These are phyloP conservation scores for Psilocybe azurescens DNA, from an alignment of 768 basidiomycete genomes.

Conservation along the genomic window DNA sequence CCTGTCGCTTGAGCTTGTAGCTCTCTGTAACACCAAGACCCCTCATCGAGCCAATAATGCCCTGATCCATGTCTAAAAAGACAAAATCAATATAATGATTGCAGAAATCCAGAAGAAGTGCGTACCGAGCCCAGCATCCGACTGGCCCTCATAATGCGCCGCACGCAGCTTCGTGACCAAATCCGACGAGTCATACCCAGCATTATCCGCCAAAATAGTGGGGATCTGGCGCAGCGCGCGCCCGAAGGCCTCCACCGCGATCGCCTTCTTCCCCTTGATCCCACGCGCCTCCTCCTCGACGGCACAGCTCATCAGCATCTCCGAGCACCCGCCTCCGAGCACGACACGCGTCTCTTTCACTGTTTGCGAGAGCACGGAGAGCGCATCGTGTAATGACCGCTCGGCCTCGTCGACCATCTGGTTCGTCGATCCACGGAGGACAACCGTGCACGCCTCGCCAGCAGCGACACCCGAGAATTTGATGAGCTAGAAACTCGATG, in stretches of 20 bases:
- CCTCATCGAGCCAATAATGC: constrained; percentile 86
- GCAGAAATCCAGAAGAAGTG: not conserved
- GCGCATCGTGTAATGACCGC: constrained; percentile 95
- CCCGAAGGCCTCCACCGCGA: constrained; percentile 92
- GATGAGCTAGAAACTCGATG: constrained; percentile 70
- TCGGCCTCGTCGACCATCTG: constrained; percentile 99
- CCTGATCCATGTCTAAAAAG: constrained; percentile 83
- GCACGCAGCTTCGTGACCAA: constrained; percentile 89
- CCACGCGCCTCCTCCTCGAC: constrained; percentile 88
- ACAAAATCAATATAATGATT: not conserved
- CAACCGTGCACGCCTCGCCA: constrained; percentile 97
- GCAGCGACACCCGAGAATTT: constrained; percentile 99
- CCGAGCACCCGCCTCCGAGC: constrained; percentile 96
- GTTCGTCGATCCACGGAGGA: constrained; percentile 94
- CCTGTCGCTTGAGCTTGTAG: constrained; percentile 96
- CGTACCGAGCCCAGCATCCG: constrained; percentile 88
- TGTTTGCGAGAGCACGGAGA: constrained; percentile 96
- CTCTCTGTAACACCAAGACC: constrained; percentile 92
- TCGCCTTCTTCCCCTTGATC: constrained; percentile 92
- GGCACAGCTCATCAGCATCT: constrained; percentile 97
- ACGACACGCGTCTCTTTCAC: constrained; percentile 96
- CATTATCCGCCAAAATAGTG: constrained; percentile 96
- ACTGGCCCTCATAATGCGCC: constrained; percentile 89
- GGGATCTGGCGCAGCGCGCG: constrained; percentile 93
- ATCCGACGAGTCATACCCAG: constrained; percentile 97